Conservation (phyloP, 306 rosid genomes). For the Dalbergia cochinchinensis region DNA sequence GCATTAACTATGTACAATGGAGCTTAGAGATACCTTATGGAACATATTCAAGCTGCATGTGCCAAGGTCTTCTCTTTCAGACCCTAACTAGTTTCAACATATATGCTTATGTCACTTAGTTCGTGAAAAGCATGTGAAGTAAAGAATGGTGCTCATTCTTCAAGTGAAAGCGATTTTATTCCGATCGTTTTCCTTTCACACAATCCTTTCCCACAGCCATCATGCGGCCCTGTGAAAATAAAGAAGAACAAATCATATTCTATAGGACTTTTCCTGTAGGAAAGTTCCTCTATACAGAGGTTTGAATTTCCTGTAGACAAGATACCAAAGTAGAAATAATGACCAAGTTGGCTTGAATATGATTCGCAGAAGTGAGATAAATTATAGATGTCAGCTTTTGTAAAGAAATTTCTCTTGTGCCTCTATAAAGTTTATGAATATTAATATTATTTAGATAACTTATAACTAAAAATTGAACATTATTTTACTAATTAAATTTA, state of each 20-base stretch:
- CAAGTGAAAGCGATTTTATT: slow-evolving; percentile 46
- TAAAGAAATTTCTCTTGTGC: too few relatives aligned
- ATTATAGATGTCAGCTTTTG: too few relatives aligned
- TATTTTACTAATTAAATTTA: too few relatives aligned
- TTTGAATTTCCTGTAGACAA: not conserved
- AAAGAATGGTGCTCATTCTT: slow-evolving; percentile 33
- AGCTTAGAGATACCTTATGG: not conserved
- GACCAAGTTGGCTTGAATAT: not conserved
- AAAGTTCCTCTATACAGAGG: not conserved
- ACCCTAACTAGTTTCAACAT: not conserved
- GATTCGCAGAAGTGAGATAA: not conserved
- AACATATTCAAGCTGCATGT: not conserved
- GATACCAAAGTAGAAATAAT: not conserved
- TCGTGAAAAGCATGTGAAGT: slow-evolving; percentile 8
- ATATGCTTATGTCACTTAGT: not conserved
- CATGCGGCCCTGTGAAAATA: slow-evolving; percentile 27
- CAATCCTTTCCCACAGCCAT: slow-evolving; percentile 40
- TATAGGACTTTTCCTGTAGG: not conserved
- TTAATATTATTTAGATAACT: too few relatives aligned
- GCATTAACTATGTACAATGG: too few relatives aligned
- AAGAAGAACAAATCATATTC: slow-evolving; percentile 6
- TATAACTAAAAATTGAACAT: too few relatives aligned
- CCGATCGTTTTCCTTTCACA: slow-evolving; percentile 45
- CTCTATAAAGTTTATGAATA: too few relatives aligned
- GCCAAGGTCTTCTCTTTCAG: not conserved